These are phyloP conservation scores for Curvularia sp. DNA, from an alignment of 2,329 filamentous ascomycete species.

Conservation along the genomic window DNA sequence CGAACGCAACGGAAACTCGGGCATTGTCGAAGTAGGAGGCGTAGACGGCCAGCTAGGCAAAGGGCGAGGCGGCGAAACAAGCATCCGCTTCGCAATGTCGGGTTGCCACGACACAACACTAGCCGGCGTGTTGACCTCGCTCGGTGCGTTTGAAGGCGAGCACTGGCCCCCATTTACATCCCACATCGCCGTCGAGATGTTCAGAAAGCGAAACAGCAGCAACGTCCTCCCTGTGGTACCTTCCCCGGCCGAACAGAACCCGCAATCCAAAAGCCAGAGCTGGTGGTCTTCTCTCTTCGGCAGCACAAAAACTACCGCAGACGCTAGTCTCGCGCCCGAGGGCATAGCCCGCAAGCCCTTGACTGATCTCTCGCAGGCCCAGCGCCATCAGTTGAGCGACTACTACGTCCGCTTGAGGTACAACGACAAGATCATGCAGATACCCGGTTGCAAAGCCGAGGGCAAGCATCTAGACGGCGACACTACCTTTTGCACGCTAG, in stretches of 20 bases:
- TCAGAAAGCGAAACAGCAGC: constrained; percentile 61
- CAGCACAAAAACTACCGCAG: constrained; percentile 23
- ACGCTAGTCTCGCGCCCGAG: constrained; percentile 21
- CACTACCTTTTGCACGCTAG: constrained; percentile 88
- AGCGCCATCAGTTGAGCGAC: constrained; percentile 69
- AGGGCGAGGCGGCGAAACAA: constrained; percentile 58
- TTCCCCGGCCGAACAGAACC: constrained; percentile 6
- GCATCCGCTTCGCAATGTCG: constrained; percentile 77
- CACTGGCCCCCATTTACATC: constrained; percentile 94
- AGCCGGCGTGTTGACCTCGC: constrained; percentile 75
- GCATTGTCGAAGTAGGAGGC: constrained; percentile 52
- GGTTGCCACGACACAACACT: constrained; percentile 96
- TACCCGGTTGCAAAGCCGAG: constrained; percentile 78
- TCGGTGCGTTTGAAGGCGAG: constrained; percentile 77
- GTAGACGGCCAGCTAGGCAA: constrained; percentile 44
- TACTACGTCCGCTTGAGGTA: constrained; percentile 92
- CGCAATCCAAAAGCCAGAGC: constrained; percentile 29
- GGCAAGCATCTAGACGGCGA: constrained; percentile 89
- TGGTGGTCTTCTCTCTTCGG: constrained; percentile 52
- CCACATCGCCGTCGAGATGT: constrained; percentile 89
- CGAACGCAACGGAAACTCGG: constrained; percentile 46
- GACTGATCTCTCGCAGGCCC: constrained; percentile 61
- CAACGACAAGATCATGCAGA: constrained; percentile 81
- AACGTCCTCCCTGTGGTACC: not conserved
- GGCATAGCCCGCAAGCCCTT: constrained; percentile 69